Base-by-base conservation (phyloP, 352 stramenopile species). In the Pythium monospermum region DNA sequence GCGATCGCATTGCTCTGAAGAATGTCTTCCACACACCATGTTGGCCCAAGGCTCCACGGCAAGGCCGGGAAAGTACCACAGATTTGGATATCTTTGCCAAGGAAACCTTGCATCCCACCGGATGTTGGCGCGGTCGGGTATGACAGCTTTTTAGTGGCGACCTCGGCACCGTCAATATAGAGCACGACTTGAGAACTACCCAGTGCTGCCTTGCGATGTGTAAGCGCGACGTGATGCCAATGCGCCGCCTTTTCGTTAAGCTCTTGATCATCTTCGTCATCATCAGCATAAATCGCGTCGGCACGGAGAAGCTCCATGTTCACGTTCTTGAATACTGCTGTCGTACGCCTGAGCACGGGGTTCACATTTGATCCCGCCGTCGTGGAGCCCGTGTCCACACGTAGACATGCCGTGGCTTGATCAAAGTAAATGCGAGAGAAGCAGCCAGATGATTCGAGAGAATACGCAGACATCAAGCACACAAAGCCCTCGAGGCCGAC, bases 401-500 rank as follows among this genome's bases (percentile, higher is more conserved):
- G 75, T 39, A 92, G 63, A 32, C 68, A 76, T 0, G 74, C 77
- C n/a, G 64, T 85, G 2, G 53, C 58, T 28, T 79, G 68, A 27
- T 92, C 82, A 56, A 92, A 92, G 54, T 85, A 92, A 3, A 83
- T 69, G 7, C 79, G 76, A 6, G 77, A 65, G 53, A 77, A 89
- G 38, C 79, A 89, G 1, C 68, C 76, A 0, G 75, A 66, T 1
- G 64, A 66, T 21, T 92, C 79, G 12, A 83, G 12, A n/a, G 70
- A 82, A 49, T 92, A 91, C 6, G 87, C 66, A 2, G 79, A 89
- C 2, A 92, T 39, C 15, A 92, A 70, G 30, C 79, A 90, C 1
- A 72, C 72, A 30, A 61, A 84, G 0, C 76, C 76, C 38, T 86
- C 76, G 2, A 82, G 39, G 27, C 44, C 42, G 26, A 46, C n/a